Conservation (phyloP, 2,329 filamentous ascomycete genomes). For the Rachicladosporium sp. region DNA sequence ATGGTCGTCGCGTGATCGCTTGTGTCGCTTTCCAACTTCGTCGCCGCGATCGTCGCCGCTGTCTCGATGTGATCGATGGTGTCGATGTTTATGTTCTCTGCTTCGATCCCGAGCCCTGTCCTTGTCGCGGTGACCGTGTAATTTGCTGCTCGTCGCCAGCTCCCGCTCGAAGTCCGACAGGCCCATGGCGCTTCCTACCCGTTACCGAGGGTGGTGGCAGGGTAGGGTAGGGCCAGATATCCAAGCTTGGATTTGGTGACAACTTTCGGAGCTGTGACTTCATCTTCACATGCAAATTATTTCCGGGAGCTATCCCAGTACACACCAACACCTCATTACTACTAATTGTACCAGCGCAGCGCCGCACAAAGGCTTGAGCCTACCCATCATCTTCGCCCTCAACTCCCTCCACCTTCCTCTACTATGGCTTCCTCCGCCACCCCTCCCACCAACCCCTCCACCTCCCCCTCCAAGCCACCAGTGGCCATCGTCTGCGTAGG, state of each 20-base stretch:
- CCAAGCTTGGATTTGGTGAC: too few species aligned
- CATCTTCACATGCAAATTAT: constrained; percentile 2
- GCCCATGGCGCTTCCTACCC: constrained; percentile 32
- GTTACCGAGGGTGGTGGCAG: too few species aligned
- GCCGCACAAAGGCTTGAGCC: too few species aligned
- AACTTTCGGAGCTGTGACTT: constrained; percentile 1
- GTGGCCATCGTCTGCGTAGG: constrained; percentile 85
- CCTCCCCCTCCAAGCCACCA: constrained; percentile 33
- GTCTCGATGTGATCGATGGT: constrained; percentile 34
- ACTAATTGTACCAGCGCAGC: too few species aligned
- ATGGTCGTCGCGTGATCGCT: constrained; percentile 44
- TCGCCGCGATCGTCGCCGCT: constrained; percentile 23
- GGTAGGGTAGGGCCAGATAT: too few species aligned
- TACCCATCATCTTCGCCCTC: background rate
- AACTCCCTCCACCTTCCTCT: constrained; percentile 3
- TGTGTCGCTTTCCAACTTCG: constrained; percentile 42
- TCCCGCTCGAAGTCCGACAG: constrained; percentile 67
- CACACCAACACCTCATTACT: too few species aligned
- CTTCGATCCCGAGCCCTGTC: constrained; percentile 15
- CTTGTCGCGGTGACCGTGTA: constrained; percentile 2
- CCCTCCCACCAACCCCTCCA: background rate
- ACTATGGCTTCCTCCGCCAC: constrained; percentile 9
- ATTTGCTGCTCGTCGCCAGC: constrained; percentile 51
- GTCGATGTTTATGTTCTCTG: constrained; percentile 26
- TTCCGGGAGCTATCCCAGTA: too few species aligned